These are phyloP conservation scores for Sistotremastrum niveocremeum DNA, from an alignment of 768 basidiomycete genomes.

Conservation along the genomic window DNA sequence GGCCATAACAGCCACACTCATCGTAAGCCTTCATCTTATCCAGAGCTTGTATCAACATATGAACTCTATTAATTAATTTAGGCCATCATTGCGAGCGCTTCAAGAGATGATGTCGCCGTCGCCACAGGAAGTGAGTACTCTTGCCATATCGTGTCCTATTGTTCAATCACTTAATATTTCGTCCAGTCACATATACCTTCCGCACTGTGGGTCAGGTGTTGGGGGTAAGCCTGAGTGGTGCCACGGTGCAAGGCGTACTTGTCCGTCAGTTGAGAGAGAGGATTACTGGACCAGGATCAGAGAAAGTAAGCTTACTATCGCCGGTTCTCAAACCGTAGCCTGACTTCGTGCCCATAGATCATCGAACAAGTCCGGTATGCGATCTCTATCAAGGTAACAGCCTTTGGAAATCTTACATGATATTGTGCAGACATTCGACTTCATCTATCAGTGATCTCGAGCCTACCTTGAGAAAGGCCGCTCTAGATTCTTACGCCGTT, in stretches of 20 bases:
- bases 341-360: slow-evolving; percentile 29
- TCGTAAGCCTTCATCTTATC: slow-evolving; percentile 35
- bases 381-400: slow-evolving; percentile 3
- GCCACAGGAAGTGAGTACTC: slow-evolving; percentile 72
- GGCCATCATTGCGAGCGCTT: slow-evolving; percentile 81
- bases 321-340: slow-evolving; percentile 3
- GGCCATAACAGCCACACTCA: slow-evolving; percentile 74
- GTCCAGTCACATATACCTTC: slow-evolving; percentile 81
- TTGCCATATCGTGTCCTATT: slow-evolving; percentile 5
- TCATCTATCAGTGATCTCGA: slow-evolving; percentile 55
- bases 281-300: slow-evolving; percentile 65
- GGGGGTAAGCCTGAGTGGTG: slow-evolving; percentile 81
- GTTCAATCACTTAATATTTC: slow-evolving; percentile 1
- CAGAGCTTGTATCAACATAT: slow-evolving; percentile 1
- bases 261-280: slow-evolving; percentile 51
- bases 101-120: slow-evolving; percentile 71
- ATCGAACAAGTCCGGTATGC: slow-evolving; percentile 57
- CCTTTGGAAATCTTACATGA: not conserved
- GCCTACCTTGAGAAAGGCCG: slow-evolving; percentile 40
- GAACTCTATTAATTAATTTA: slow-evolving; percentile 15
- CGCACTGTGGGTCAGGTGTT: slow-evolving; percentile 91
- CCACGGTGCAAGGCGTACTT: slow-evolving; percentile 72
- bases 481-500: slow-evolving; percentile 64
- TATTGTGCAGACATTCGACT: slow-evolving; percentile 27
- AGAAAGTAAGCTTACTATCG: slow-evolving; percentile 37